phyloP scores from a whole-genome alignment of 305 asterid genomes.

The Ajuga reptans region DNA sequence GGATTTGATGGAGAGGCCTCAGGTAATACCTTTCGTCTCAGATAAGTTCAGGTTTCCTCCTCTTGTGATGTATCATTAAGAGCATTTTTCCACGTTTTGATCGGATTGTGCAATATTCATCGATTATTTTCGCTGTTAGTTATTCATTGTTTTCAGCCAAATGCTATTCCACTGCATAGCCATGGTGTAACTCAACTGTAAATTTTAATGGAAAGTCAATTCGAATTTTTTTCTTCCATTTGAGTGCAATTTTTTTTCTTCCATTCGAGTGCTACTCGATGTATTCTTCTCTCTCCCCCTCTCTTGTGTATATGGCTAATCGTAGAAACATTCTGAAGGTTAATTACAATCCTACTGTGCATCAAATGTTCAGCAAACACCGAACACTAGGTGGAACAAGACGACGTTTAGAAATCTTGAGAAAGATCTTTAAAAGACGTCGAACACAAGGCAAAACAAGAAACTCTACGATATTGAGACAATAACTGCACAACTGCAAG shows the following conservation, averaged over 20 bases:
- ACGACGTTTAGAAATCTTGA: too few species aligned
- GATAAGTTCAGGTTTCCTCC: conserved; percentile 63
- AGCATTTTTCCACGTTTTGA: background rate
- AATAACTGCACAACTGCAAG: too few species aligned
- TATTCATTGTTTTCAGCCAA: background rate
- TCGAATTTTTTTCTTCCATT: background rate
- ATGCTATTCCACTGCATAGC: background rate
- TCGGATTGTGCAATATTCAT: background rate
- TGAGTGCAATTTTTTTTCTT: background rate
- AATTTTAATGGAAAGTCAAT: background rate
- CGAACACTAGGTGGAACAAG: too few species aligned
- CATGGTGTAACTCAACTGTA: conserved; percentile 20
- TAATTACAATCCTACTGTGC: too few species aligned
- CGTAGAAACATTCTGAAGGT: too few species aligned
- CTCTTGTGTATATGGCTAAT: too few species aligned
- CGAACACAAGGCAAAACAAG: too few species aligned
- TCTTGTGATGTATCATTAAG: conserved; percentile 45
- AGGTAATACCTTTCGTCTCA: conserved; percentile 64
- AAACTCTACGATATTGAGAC: too few species aligned
- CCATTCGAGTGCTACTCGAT: background rate
- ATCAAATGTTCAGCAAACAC: too few species aligned
- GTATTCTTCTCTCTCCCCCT: background rate
- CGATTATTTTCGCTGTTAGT: background rate
- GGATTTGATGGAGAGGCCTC: conserved; percentile 48
- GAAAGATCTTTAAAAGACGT: too few species aligned